Evolutionary conservation across 1,139 yeast genomes (phyloP).

Genomic region (Hyphopichia burtonii): DNA sequence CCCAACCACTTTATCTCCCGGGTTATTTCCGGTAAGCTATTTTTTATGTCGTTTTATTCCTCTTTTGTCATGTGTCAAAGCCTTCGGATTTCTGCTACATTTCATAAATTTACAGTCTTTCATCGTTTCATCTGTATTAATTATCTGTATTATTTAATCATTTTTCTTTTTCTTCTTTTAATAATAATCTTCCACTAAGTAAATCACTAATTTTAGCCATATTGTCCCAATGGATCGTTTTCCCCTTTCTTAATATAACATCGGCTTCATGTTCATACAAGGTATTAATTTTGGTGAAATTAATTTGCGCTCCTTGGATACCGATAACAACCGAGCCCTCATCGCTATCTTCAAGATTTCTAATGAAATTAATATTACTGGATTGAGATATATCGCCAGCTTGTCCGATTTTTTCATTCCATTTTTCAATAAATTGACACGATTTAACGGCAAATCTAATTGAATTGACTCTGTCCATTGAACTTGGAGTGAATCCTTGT

Average conservation of each 20-base stretch:
- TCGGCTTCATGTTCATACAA: slow-evolving; percentile 63
- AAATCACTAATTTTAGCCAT: slow-evolving; percentile 61
- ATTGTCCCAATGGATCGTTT: slow-evolving; percentile 64
- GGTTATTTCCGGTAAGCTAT: too few species aligned
- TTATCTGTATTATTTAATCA: background rate
- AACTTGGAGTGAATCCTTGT: slow-evolving; percentile 78
- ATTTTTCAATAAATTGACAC: slow-evolving; percentile 63
- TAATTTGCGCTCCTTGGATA: slow-evolving; percentile 61
- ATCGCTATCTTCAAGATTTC: slow-evolving; percentile 7
- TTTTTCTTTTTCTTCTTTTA: slow-evolving; percentile 31
- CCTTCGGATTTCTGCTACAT: background rate
- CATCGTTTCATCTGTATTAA: too few species aligned
- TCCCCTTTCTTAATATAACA: slow-evolving; percentile 61
- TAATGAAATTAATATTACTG: slow-evolving; percentile 1
- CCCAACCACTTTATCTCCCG: too few species aligned
- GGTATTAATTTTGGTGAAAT: slow-evolving; percentile 52
- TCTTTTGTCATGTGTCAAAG: too few species aligned
- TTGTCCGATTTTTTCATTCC: slow-evolving; percentile 15
- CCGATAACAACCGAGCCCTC: slow-evolving; percentile 61
- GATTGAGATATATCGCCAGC: too few species aligned
- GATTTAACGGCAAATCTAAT: slow-evolving; percentile 70
- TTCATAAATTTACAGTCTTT: background rate
- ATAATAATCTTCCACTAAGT: slow-evolving; percentile 62
- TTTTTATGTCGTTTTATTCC: too few species aligned
- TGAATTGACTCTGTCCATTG: slow-evolving; percentile 74